Percentiles rank a stretch among this genome's conserved stretches.
Evolutionary conservation across 148 eudicot genomes (phyloP).

Genomic region (Spergularia marina): DNA sequence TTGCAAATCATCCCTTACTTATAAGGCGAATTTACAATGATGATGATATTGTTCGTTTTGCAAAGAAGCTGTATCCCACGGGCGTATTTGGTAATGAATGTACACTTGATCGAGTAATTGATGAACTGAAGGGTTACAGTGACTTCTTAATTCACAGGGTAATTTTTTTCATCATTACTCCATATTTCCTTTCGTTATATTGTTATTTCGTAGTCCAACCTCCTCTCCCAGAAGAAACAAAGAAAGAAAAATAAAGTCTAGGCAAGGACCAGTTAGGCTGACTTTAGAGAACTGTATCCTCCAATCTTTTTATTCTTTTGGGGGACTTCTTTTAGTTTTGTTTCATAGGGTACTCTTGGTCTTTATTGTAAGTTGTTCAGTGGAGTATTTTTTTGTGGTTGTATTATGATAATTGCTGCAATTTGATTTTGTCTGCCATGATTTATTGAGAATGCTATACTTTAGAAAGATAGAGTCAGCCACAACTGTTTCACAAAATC

Average conservation of each 20-base stretch:
- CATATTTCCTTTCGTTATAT: background rate
- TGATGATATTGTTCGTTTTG: constrained; percentile 68
- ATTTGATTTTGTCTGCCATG: background rate
- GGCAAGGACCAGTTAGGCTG: background rate
- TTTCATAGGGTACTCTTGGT: background rate
- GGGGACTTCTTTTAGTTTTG: background rate
- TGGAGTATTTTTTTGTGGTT: background rate
- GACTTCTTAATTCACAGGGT: constrained; percentile 91
- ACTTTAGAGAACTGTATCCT: background rate
- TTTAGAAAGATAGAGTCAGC: background rate
- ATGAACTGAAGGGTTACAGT: constrained; percentile 84
- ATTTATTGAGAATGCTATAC: background rate
- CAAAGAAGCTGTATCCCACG: constrained; percentile 69
- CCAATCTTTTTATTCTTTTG: background rate
- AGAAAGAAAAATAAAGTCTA: background rate
- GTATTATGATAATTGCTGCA: background rate
- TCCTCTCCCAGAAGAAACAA: background rate
- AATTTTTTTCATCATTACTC: constrained; percentile 21
- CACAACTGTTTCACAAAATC: background rate
- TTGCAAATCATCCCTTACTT: constrained; percentile 94
- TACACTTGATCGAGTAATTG: constrained; percentile 80
- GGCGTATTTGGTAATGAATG: constrained; percentile 97
- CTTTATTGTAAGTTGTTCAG: background rate
- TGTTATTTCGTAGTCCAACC: background rate
- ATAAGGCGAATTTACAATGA: constrained; percentile 82